A percentile compares a stretch with the other conserved stretches of the same genome.
Conservation (phyloP, 139 green algal genomes). For the Nannochloris sp. region DNA sequence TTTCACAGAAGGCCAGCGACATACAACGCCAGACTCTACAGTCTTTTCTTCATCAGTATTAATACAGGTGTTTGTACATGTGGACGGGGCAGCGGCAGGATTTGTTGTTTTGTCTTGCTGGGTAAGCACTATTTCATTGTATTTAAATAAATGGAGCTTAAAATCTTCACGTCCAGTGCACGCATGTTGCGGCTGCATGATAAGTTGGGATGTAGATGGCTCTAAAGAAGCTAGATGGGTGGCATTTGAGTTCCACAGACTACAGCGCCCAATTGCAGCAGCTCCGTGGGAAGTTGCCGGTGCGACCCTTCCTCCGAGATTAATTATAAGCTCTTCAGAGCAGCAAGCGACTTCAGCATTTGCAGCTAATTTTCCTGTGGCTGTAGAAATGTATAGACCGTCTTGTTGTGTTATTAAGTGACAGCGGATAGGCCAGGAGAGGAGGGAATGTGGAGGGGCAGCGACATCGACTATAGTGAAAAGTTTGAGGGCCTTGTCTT, state of each 20-base stretch:
- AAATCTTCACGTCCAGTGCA: conserved; percentile 4
- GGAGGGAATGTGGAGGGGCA: conserved; percentile 3
- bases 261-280: neutral
- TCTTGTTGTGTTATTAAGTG: neutral
- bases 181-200: neutral
- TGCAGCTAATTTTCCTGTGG: neutral
- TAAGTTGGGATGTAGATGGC: neutral
- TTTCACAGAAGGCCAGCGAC: neutral
- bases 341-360: conserved; percentile 7
- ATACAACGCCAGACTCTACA: neutral
- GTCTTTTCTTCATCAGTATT: too few relatives aligned
- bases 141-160: neutral
- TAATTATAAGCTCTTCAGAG: conserved; percentile 23
- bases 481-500: conserved; percentile 7
- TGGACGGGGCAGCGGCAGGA: too few relatives aligned
- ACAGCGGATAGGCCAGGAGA: conserved; percentile 5
- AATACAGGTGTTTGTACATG: too few relatives aligned
- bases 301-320: neutral
- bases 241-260: neutral
- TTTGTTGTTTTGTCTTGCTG: neutral
- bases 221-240: conserved; percentile 2
- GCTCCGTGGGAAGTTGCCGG: too few relatives aligned
- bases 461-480: conserved; percentile 2
- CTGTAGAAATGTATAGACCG: conserved; percentile 11
- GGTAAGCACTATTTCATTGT: neutral